Evolutionary conservation across 73 alveolate species (phyloP).

Genomic region (Paramecium octaurelia): DNA sequence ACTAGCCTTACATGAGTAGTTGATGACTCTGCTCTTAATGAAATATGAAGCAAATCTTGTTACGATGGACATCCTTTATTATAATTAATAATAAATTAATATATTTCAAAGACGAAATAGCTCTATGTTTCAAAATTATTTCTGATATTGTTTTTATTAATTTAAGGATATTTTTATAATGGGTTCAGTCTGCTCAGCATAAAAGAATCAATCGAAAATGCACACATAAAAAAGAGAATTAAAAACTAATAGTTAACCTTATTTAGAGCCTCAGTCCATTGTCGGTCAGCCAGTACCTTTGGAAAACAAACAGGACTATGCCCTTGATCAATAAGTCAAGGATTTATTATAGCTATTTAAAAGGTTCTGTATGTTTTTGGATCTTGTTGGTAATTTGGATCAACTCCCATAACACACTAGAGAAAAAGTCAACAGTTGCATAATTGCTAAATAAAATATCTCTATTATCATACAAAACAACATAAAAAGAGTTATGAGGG

Average conservation of each 20-base stretch:
- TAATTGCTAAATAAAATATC: neutral
- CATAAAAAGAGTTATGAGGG: neutral
- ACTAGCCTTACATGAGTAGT: neutral
- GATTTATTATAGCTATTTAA: neutral
- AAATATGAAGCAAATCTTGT: slow-evolving; percentile 21
- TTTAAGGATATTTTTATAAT: neutral
- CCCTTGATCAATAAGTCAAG: neutral
- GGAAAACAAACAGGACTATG: neutral
- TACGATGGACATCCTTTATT: slow-evolving; percentile 23
- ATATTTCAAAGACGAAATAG: neutral
- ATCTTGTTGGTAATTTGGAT: neutral
- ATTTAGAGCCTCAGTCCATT: neutral
- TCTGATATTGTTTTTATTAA: neutral
- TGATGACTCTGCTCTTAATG: slow-evolving; percentile 32
- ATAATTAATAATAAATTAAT: neutral
- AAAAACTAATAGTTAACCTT: neutral
- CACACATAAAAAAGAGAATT: neutral
- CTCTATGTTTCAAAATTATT: neutral
- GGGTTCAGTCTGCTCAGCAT: neutral
- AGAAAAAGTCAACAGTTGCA: neutral
- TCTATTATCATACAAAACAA: neutral
- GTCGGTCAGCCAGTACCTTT: neutral
- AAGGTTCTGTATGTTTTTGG: neutral
- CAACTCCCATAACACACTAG: neutral
- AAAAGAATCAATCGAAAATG: neutral